These are phyloP conservation scores for Trametes gibbosa DNA, from an alignment of 768 basidiomycete species.

Conservation along the genomic window DNA sequence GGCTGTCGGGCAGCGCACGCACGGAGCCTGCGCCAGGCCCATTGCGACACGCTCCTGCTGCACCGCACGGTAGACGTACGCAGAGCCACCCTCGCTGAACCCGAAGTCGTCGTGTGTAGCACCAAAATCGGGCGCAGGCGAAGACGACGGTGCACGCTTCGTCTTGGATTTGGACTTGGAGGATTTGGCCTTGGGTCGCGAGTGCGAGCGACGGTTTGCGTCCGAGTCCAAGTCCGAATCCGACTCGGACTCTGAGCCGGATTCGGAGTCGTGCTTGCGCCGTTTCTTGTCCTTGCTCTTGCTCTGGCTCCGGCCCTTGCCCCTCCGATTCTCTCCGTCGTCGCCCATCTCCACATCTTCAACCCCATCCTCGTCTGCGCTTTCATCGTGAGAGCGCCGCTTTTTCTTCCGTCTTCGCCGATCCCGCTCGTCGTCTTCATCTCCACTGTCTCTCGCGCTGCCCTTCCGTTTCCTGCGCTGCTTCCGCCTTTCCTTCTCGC, in stretches of 20 bases:
- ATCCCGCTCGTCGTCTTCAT: constrained; percentile 13
- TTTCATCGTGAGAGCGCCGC: constrained; percentile 3
- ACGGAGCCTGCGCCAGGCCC: constrained; percentile 69
- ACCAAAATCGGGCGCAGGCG: constrained; percentile 33
- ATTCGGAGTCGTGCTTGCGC: constrained; percentile 6
- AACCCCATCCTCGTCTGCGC: constrained; percentile 12
- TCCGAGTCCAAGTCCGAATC: constrained; percentile 9
- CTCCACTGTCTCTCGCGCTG: constrained; percentile 6
- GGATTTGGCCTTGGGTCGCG: constrained; percentile 14
- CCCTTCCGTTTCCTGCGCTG: background rate
- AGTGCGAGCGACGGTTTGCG: constrained; percentile 1
- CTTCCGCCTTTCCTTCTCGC: too few relatives aligned
- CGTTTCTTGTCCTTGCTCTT: constrained; percentile 3
- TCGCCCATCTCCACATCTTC: constrained; percentile 14
- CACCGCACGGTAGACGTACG: constrained; percentile 78
- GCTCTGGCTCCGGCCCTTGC: too few relatives aligned
- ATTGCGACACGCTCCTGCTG: constrained; percentile 55
- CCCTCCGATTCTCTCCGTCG: too few relatives aligned
- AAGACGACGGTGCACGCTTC: constrained; percentile 38
- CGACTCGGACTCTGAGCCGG: constrained; percentile 8
- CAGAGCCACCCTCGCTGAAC: constrained; percentile 32
- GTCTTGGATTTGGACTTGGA: constrained; percentile 15
- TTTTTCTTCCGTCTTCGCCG: background rate
- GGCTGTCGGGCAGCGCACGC: constrained; percentile 85
- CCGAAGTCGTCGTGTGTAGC: constrained; percentile 27